These are phyloP conservation scores for Acacia pycnantha DNA, from an alignment of 331 rosid genomes.

Conservation along the genomic window DNA sequence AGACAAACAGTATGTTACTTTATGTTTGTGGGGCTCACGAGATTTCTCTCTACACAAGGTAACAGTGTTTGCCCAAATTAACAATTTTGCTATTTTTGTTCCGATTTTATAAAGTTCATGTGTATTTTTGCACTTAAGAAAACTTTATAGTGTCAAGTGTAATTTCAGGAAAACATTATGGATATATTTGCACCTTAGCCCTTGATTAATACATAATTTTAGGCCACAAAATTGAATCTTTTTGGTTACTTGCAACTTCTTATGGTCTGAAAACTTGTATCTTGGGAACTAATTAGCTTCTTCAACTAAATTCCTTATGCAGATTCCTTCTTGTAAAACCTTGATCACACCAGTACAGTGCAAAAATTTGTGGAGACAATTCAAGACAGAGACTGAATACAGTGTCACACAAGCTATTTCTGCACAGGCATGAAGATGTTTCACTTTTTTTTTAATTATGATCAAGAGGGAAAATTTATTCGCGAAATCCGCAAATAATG, in stretches of 20 bases:
- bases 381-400: slow-evolving; percentile 88
- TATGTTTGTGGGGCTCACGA: too few species aligned
- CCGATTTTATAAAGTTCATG: too few species aligned
- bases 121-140: too few species aligned
- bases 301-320: slow-evolving; percentile 23
- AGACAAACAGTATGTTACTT: too few species aligned
- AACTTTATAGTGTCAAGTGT: too few species aligned
- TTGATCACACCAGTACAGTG: slow-evolving; percentile 95
- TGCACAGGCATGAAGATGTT: slow-evolving; percentile 66
- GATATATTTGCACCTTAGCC: too few species aligned
- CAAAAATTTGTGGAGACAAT: slow-evolving; percentile 96
- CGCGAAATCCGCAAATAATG: neutral
- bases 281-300: slow-evolving; percentile 13
- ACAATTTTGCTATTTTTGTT: too few species aligned
- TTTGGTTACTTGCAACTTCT: slow-evolving; percentile 11
- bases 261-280: slow-evolving; percentile 7
- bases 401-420: slow-evolving; percentile 95
- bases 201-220: slow-evolving; percentile 15
- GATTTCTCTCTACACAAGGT: too few species aligned
- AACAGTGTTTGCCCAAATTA: too few species aligned
- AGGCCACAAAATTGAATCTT: slow-evolving; percentile 13
- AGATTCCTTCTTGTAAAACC: slow-evolving; percentile 75
- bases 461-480: slow-evolving; percentile 6
- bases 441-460: too few species aligned
- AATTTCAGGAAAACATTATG: too few species aligned